A percentile compares a stretch with the other conserved stretches of the same genome.
These are phyloP conservation scores for Tricholoma flavovirens DNA, from an alignment of 768 basidiomycete genomes.

Conservation along the genomic window DNA sequence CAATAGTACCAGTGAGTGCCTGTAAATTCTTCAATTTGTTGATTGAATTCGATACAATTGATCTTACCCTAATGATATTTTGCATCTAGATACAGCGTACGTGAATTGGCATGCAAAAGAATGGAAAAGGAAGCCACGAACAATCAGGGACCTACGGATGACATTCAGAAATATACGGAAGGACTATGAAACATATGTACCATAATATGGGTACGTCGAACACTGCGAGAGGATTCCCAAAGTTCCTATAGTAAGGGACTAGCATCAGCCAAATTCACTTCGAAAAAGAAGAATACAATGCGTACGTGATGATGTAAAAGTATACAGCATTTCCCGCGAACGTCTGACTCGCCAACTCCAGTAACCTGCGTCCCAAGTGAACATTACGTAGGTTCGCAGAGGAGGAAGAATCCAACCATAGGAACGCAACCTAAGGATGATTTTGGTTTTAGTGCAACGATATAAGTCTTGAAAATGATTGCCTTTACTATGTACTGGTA, in stretches of 20 bases:
- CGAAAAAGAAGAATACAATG: background rate
- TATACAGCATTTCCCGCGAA: constrained; percentile 50
- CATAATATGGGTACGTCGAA: constrained; percentile 27
- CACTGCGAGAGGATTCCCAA: constrained; percentile 16
- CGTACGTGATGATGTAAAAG: constrained; percentile 50
- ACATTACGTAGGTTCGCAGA: too few relatives aligned
- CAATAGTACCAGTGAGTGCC: constrained; percentile 48
- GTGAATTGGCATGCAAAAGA: background rate
- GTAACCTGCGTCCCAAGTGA: constrained; percentile 24
- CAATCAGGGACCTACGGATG: constrained; percentile 29
- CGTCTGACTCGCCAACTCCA: constrained; percentile 43
- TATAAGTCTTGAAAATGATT: too few relatives aligned
- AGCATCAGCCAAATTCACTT: too few relatives aligned
- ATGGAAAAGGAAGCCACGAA: constrained; percentile 17
- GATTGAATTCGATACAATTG: background rate
- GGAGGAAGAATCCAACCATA: constrained; percentile 18
- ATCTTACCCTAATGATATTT: constrained; percentile 3
- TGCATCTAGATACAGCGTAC: constrained; percentile 2
- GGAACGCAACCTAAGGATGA: constrained; percentile 20
- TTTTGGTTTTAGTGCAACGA: too few relatives aligned
- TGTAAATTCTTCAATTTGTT: background rate
- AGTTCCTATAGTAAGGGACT: constrained; percentile 27
- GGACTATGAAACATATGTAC: too few relatives aligned
- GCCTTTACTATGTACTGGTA: too few relatives aligned
- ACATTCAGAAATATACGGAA: too few relatives aligned